Conservation (phyloP, 495 filamentous ascomycete genomes). For the Pyrenula massariospora region DNA sequence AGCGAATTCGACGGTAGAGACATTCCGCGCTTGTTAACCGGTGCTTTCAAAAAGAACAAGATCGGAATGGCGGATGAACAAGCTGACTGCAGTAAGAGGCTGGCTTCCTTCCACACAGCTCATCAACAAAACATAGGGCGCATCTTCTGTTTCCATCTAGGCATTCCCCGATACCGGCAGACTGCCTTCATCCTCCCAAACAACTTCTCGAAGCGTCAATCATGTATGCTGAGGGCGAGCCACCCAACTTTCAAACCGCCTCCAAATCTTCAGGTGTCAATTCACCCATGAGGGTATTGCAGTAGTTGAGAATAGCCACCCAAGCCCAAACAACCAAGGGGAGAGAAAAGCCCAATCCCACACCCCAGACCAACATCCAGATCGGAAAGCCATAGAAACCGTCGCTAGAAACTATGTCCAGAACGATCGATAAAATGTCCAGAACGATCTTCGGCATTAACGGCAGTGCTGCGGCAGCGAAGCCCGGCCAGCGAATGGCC, state of each 20-base stretch:
- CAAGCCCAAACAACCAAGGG: background rate
- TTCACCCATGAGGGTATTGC: background rate
- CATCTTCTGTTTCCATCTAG: no score
- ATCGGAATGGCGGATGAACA: no score
- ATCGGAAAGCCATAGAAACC: background rate
- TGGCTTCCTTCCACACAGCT: no score
- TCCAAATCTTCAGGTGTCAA: background rate
- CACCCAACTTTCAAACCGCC: background rate
- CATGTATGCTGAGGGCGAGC: no score
- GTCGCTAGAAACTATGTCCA: background rate
- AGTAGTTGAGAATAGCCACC: background rate
- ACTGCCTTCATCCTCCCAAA: no score
- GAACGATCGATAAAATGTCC: background rate
- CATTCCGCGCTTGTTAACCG: no score
- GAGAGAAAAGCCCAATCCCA: background rate
- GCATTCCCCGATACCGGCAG: no score
- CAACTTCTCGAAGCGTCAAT: no score
- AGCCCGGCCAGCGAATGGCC: background rate
- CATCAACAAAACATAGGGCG: no score
- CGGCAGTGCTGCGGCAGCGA: background rate
- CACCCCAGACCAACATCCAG: background rate
- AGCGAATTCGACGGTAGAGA: no score
- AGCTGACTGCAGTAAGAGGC: no score
- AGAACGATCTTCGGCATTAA: background rate
- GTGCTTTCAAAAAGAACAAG: no score